Conservation (phyloP, 2,329 filamentous ascomycete species). For the Paraphoma sp. region DNA sequence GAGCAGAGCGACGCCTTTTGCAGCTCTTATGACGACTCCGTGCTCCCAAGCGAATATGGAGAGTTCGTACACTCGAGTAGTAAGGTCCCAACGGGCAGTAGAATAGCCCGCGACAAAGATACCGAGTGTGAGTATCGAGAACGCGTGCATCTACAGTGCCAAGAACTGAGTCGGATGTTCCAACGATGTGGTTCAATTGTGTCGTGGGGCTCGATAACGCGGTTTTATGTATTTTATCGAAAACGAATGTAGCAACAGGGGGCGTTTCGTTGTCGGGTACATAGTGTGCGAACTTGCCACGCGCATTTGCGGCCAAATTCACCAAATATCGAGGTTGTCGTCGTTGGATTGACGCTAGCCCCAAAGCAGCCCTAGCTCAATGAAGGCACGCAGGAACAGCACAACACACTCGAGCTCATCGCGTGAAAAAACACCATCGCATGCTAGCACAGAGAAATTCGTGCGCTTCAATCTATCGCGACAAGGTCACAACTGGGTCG, state of each 20-base stretch:
- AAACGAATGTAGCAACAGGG: slow-evolving; percentile 6
- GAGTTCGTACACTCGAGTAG: slow-evolving; percentile 95
- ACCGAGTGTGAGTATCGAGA: slow-evolving; percentile 91
- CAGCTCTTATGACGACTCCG: slow-evolving; percentile 88
- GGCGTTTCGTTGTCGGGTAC: slow-evolving; percentile 15
- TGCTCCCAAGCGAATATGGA: slow-evolving; percentile 98
- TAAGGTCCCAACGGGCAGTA: slow-evolving; percentile 98
- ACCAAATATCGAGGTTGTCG: slow-evolving; percentile 14
- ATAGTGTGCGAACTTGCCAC: slow-evolving; percentile 19
- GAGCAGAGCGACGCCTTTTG: slow-evolving; percentile 83
- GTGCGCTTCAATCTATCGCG: no score
- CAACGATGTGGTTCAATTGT: background rate
- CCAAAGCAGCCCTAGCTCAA: background rate
- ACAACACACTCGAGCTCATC: background rate
- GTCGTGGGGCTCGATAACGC: background rate
- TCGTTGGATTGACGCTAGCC: slow-evolving; percentile 7
- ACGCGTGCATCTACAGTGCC: slow-evolving; percentile 83
- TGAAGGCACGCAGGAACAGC: background rate
- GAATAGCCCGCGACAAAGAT: slow-evolving; percentile 99
- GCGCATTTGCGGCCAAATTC: slow-evolving; percentile 1
- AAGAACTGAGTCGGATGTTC: background rate
- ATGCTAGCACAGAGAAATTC: no score
- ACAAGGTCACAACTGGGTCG: no score
- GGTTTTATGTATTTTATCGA: background rate
- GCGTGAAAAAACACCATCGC: no score